phyloP scores from a whole-genome alignment of 306 rosid genomes.

The Citrullus mucosospermus region DNA sequence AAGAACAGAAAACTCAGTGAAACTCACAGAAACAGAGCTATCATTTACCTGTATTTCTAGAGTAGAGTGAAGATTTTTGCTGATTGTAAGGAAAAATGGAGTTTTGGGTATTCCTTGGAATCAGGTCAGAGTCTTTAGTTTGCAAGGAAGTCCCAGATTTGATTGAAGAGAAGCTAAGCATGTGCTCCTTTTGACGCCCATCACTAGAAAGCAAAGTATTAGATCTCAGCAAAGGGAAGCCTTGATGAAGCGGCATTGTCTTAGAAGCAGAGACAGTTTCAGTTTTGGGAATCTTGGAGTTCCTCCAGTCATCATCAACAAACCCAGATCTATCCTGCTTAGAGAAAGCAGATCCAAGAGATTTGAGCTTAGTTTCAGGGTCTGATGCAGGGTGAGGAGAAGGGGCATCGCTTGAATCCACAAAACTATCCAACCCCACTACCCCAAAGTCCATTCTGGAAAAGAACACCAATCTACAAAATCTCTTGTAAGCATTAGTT shows the following conservation, averaged over 20 bases:
- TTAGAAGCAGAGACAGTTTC: slow-evolving; percentile 10
- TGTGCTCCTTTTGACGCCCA: slow-evolving; percentile 26
- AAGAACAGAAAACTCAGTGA: background rate
- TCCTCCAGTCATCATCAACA: slow-evolving; percentile 24
- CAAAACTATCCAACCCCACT: slow-evolving; percentile 26
- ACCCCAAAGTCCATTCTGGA: slow-evolving; percentile 38
- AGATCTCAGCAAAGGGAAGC: slow-evolving; percentile 31
- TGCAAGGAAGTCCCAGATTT: slow-evolving; percentile 20
- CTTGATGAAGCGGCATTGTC: slow-evolving; percentile 30
- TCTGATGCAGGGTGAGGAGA: slow-evolving; percentile 7
- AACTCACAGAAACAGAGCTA: background rate
- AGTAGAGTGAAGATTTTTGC: slow-evolving; percentile 9
- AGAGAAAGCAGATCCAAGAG: slow-evolving; percentile 31
- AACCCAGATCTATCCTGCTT: slow-evolving; percentile 26
- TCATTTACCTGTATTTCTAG: slow-evolving; percentile 22
- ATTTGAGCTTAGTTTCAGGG: slow-evolving; percentile 11
- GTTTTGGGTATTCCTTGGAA: background rate
- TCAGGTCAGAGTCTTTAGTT: slow-evolving; percentile 12
- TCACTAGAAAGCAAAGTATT: slow-evolving; percentile 1
- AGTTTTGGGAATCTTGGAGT: slow-evolving; percentile 22
- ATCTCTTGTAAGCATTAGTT: slow-evolving; percentile 19
- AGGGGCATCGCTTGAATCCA: slow-evolving; percentile 14
- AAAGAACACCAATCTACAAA: slow-evolving; percentile 14
- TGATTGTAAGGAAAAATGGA: slow-evolving; percentile 21
- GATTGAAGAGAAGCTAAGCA: slow-evolving; percentile 41